Percentiles rank a stretch among this genome's conserved stretches.
Evolutionary conservation across 352 stramenopile genomes (phyloP).

Genomic region (Phytophthora multivora): DNA sequence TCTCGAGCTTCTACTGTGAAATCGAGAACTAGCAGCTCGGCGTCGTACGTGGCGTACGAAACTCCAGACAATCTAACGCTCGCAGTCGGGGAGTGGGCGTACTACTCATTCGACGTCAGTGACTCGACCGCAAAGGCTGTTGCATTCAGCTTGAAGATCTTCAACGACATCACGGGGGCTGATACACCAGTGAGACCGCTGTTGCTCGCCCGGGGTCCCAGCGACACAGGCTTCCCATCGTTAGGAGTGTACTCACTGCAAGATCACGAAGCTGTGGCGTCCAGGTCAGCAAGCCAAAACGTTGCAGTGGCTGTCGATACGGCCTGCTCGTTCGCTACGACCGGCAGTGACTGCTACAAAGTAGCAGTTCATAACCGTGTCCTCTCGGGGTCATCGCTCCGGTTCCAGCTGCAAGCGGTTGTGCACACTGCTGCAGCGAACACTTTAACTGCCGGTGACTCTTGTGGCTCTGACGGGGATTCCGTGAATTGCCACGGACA

Average conservation of each 20-base stretch:
- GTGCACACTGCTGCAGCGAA: constrained; percentile 31
- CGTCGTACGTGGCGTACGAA: constrained; percentile 36
- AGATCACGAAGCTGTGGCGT: constrained; percentile 52
- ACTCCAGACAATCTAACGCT: constrained; percentile 33
- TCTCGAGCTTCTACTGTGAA: not conserved
- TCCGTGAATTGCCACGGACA: constrained; percentile 53
- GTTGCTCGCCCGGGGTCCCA: constrained; percentile 59
- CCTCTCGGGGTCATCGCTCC: constrained; percentile 50
- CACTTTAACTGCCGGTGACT: not conserved
- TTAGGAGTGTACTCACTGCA: constrained; percentile 48
- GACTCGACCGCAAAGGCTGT: constrained; percentile 47
- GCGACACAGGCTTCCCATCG: constrained; percentile 57
- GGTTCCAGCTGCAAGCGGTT: constrained; percentile 49
- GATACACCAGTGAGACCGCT: constrained; percentile 55
- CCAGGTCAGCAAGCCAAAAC: constrained; percentile 28
- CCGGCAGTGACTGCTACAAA: constrained; percentile 67
- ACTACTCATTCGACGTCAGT: constrained; percentile 70
- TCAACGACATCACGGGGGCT: constrained; percentile 42
- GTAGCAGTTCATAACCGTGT: constrained; percentile 69
- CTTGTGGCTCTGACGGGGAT: constrained; percentile 15
- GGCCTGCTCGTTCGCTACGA: constrained; percentile 42
- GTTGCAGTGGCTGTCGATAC: constrained; percentile 53
- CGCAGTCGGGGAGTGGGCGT: constrained; percentile 55
- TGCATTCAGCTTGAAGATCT: constrained; percentile 51
- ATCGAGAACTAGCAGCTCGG: not conserved